These are phyloP conservation scores for Lipomyces anomalus DNA, from an alignment of 805 yeast species.

Conservation along the genomic window DNA sequence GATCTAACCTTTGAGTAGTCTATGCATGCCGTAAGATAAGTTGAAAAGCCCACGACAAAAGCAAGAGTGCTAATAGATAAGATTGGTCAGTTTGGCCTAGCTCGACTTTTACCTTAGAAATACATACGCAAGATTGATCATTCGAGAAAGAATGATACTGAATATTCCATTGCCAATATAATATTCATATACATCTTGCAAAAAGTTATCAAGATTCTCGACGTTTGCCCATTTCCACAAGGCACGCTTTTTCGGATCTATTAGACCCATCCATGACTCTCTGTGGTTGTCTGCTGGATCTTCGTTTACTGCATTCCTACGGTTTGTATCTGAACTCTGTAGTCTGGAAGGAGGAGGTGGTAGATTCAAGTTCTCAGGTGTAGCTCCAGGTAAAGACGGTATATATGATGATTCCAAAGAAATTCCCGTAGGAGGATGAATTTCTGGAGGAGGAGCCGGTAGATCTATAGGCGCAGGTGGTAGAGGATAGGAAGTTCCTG, in stretches of 20 bases:
- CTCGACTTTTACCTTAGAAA: no score
- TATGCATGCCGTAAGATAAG: slow-evolving; percentile 76
- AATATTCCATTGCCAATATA: slow-evolving; percentile 79
- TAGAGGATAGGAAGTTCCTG: slow-evolving; percentile 21
- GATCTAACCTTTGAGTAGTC: slow-evolving; percentile 48
- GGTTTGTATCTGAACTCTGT: slow-evolving; percentile 5
- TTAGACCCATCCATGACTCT: slow-evolving; percentile 36
- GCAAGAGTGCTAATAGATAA: no score
- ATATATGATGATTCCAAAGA: slow-evolving; percentile 19
- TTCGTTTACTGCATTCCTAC: neutral
- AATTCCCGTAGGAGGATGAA: slow-evolving; percentile 18
- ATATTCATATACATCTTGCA: slow-evolving; percentile 75
- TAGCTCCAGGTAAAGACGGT: slow-evolving; percentile 1
- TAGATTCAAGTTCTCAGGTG: slow-evolving; percentile 2
- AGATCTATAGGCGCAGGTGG: slow-evolving; percentile 20
- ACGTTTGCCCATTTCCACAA: slow-evolving; percentile 96
- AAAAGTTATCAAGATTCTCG: slow-evolving; percentile 79
- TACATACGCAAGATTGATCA: slow-evolving; percentile 64
- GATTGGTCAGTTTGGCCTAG: no score
- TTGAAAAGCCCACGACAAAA: slow-evolving; percentile 73
- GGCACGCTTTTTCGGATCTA: slow-evolving; percentile 69
- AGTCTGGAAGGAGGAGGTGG: slow-evolving; percentile 19
- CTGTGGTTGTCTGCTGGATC: slow-evolving; percentile 10
- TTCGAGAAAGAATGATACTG: slow-evolving; percentile 64
- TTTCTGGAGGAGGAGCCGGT: slow-evolving; percentile 22